Percentiles rank a stretch among this genome's conserved stretches.
Conservation (phyloP, 495 filamentous ascomycete genomes). For the Neohortaea acidophila region DNA sequence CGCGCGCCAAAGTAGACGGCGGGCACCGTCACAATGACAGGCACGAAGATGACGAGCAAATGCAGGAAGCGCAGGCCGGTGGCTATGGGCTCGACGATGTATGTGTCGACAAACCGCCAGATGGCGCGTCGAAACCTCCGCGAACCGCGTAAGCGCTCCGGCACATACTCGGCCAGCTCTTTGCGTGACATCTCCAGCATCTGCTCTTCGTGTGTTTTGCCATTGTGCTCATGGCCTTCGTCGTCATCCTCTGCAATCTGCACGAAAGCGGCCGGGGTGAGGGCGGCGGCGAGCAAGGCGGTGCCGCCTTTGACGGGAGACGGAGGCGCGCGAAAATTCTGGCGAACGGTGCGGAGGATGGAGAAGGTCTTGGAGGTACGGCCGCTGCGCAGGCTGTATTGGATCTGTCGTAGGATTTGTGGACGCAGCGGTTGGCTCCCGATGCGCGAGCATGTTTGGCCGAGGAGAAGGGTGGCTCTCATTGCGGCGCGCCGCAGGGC, state of each 20-base stretch:
- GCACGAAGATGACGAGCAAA: constrained; percentile 75
- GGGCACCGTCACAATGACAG: constrained; percentile 67
- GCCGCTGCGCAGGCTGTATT: constrained; percentile 10
- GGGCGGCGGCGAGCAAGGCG: constrained; percentile 34
- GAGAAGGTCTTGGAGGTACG: constrained; percentile 7
- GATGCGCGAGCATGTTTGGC: constrained; percentile 13
- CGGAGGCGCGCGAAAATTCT: constrained; percentile 20
- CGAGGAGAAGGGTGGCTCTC: constrained; percentile 11
- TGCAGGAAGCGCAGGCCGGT: constrained; percentile 78
- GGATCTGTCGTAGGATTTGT: constrained; percentile 13
- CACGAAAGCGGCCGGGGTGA: constrained; percentile 57
- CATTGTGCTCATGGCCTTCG: constrained; percentile 31
- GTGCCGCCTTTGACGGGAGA: constrained; percentile 21
- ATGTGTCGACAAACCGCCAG: constrained; percentile 49
- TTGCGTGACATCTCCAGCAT: constrained; percentile 70
- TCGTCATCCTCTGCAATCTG: constrained; percentile 45
- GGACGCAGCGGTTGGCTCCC: constrained; percentile 6
- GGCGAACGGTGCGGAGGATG: constrained; percentile 2
- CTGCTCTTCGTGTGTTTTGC: constrained; percentile 60
- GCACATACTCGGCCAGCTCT: constrained; percentile 54
- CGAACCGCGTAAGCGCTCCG: constrained; percentile 43
- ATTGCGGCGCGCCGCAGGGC: constrained; percentile 3
- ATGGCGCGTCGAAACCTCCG: constrained; percentile 37
- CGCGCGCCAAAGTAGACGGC: constrained; percentile 60
- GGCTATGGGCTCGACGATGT: constrained; percentile 71